Percentiles rank a stretch among this genome's conserved stretches.
These are phyloP conservation scores for Veloboletus limbatus DNA, from an alignment of 1,284 basidiomycete species.

Conservation along the genomic window DNA sequence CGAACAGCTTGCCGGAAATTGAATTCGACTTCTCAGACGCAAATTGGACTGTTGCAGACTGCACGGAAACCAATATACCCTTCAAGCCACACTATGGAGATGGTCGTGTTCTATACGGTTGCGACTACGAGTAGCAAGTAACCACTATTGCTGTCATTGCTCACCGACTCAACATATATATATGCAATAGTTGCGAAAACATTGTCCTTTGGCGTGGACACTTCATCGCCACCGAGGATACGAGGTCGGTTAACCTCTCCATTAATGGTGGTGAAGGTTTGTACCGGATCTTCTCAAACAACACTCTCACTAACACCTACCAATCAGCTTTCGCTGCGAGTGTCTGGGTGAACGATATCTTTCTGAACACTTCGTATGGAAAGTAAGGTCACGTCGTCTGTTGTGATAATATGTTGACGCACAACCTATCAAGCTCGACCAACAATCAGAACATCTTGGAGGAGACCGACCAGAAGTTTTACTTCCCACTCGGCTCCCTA, in stretches of 20 bases:
- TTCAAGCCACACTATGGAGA: constrained; percentile 68
- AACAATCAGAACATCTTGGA: constrained; percentile 56
- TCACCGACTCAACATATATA: background rate
- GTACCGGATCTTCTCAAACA: constrained; percentile 10
- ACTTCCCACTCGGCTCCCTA: constrained; percentile 57
- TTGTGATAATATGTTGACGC: constrained; percentile 3
- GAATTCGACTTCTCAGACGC: constrained; percentile 53
- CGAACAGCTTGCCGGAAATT: constrained; percentile 71
- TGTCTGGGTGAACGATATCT: constrained; percentile 75
- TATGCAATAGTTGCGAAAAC: constrained; percentile 67
- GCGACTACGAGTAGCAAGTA: constrained; percentile 80
- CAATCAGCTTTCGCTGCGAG: constrained; percentile 65
- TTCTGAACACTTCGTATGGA: constrained; percentile 69
- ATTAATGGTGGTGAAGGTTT: constrained; percentile 78
- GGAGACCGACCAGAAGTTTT: constrained; percentile 62
- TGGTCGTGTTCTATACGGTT: constrained; percentile 70
- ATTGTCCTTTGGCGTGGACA: constrained; percentile 78
- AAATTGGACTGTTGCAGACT: constrained; percentile 62
- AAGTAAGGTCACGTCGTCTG: constrained; percentile 44
- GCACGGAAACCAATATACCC: constrained; percentile 68
- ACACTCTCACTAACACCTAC: constrained; percentile 2
- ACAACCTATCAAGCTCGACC: constrained; percentile 45
- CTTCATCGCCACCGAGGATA: constrained; percentile 58
- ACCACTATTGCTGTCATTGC: background rate
- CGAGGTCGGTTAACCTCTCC: constrained; percentile 64